Conservation (phyloP, 208 protist genomes). For the Acanthamoeba royreba region DNA sequence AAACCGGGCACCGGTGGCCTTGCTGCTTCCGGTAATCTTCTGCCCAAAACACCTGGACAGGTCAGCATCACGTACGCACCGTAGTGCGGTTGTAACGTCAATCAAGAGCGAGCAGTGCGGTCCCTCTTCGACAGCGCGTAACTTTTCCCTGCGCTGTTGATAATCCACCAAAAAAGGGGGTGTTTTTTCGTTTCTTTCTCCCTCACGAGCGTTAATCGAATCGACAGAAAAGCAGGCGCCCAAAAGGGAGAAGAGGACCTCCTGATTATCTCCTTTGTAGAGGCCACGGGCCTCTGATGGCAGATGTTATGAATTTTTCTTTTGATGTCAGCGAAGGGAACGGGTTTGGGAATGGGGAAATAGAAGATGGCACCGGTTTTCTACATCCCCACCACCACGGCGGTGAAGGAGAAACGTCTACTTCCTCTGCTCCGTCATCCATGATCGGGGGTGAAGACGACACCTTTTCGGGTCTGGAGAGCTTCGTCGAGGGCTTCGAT, state of each 20-base stretch:
- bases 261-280: background rate
- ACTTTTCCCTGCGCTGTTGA: too few species aligned
- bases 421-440: background rate
- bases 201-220: too few species aligned
- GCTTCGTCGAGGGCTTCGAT: background rate
- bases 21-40: background rate
- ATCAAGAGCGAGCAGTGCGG: too few species aligned
- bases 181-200: too few species aligned
- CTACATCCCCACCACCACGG: background rate
- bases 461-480: background rate
- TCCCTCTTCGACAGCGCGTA: too few species aligned
- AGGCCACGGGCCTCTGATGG: too few species aligned
- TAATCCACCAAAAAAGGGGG: too few species aligned
- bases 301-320: conserved; percentile 16
- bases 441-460: background rate
- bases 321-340: background rate
- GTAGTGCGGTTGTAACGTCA: too few species aligned
- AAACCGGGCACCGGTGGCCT: background rate
- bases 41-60: too few species aligned
- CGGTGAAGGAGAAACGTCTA: background rate
- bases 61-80: too few species aligned
- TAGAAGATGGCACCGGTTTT: background rate
- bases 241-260: background rate
- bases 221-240: background rate
- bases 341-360: background rate